Base-by-base conservation (phyloP, 73 alveolate species). In the Loxodes magnus region DNA sequence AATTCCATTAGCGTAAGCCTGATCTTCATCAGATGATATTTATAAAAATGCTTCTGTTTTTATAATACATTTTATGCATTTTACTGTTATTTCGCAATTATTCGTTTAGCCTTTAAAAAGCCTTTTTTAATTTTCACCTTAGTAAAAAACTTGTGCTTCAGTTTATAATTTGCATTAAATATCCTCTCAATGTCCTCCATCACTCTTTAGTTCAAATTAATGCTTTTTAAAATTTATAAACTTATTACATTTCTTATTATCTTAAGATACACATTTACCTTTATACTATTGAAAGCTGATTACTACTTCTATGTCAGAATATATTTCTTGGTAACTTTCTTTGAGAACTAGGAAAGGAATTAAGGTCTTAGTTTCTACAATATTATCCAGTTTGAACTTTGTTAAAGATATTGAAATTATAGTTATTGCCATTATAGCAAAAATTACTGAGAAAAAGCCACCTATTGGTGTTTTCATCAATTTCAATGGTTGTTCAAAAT, bases 391-490 rank as follows among this genome's bases (percentile, higher is more conserved):
- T 9, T 9, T 31, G n/a, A 9, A 31, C 9, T 31, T n/a, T 9
- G n/a, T 31, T 9, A 31, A 9, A 9, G 41, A 31, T 31, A 10
- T 9, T 31, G 12, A 9, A 31, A 31, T n/a, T 9, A 31, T 9
- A 31, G n/a, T 31, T 31, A 31, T 31, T n/a, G 41, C n/a, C 41
- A 31, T n/a, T 31, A 10, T n/a, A 31, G 41, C 41, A 31, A 31
- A 31, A 31, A 31, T n/a, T 31, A 31, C n/a, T 31, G 41, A 9
- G n/a, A 31, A 31, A 31, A 31, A 31, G 9, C 41, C 41, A 9
- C 41, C 41, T 9, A 31, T 9, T 9, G 9, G 9, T 9, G 9
- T 31, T 31, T 31, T 31, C 9, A 10, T 31, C 41, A 31, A 9
- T 9, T 9, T n/a, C 41, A 31, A 9, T 31, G 41, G 41, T 9